A percentile compares a stretch with the other conserved stretches of the same genome.
These are phyloP conservation scores for Simmondsia chinensis DNA, from an alignment of 148 eudicot species.

Conservation along the genomic window DNA sequence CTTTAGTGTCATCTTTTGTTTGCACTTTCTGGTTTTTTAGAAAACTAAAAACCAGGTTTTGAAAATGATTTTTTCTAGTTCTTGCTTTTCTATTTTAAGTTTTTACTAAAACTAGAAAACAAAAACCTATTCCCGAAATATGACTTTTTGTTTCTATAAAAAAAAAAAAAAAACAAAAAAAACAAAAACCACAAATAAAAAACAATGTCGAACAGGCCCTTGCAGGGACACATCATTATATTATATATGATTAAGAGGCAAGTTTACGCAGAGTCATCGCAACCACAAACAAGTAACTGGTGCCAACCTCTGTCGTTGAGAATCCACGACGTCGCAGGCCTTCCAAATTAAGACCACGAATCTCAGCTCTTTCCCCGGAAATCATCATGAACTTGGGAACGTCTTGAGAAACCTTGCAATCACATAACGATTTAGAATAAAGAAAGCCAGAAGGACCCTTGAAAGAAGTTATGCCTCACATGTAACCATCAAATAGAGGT, in stretches of 20 bases:
- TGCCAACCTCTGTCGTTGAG: conserved; percentile 60
- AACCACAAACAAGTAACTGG: conserved; percentile 1
- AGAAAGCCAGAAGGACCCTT: neutral
- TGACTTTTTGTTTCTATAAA: no score
- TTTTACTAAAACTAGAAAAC: no score
- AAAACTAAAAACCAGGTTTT: neutral
- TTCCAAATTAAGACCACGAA: conserved; percentile 88
- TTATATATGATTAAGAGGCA: no score
- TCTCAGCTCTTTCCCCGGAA: conserved; percentile 90
- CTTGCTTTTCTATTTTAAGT: no score
- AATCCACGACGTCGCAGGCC: conserved; percentile 79
- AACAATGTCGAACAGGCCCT: no score
- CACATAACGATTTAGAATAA: neutral
- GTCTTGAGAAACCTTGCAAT: conserved; percentile 77
- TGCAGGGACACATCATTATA: no score
- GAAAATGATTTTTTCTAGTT: no score
- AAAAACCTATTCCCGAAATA: no score
- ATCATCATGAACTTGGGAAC: conserved; percentile 87
- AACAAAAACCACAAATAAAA: neutral
- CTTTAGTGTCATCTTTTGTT: neutral
- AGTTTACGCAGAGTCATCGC: no score
- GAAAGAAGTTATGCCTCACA: neutral
- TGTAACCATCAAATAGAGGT: neutral
- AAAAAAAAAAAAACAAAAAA: neutral
- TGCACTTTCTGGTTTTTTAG: no score